These are phyloP conservation scores for Epicoccum sorghinum DNA, from an alignment of 2,329 filamentous ascomycete species.

Conservation along the genomic window DNA sequence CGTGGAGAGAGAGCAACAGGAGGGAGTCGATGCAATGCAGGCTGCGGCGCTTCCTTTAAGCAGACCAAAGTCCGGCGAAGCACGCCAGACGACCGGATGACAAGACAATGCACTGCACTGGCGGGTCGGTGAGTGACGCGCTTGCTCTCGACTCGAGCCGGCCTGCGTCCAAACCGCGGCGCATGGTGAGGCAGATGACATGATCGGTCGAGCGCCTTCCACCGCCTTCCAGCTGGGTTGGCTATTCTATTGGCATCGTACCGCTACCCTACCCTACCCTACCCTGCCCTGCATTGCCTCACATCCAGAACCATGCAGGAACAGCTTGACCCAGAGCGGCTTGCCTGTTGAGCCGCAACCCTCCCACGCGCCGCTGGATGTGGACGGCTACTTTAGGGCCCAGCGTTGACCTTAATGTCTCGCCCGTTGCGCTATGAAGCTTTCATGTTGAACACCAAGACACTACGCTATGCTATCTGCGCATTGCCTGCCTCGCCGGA, in stretches of 20 bases:
- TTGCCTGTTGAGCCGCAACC: conserved; percentile 7
- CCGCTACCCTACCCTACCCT: too few species aligned
- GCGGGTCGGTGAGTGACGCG: conserved; percentile 10
- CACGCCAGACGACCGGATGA: conserved; percentile 16
- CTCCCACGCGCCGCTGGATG: background rate
- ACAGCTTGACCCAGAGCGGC: conserved; percentile 1
- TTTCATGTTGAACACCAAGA: conserved; percentile 8
- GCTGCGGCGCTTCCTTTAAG: conserved; percentile 18
- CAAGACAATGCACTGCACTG: conserved; percentile 21
- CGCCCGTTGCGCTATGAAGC: background rate
- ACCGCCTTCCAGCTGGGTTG: conserved; percentile 11
- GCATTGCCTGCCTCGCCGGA: conserved; percentile 22
- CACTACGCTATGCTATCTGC: conserved; percentile 4
- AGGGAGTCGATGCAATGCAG: conserved; percentile 10
- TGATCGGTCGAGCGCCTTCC: conserved; percentile 11
- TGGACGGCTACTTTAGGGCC: background rate
- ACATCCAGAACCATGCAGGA: conserved; percentile 12
- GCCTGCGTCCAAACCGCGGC: conserved; percentile 6
- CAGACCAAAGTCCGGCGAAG: conserved; percentile 14
- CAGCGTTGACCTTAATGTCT: background rate
- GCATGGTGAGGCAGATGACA: conserved; percentile 12
- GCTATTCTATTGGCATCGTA: too few species aligned
- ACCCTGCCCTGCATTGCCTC: conserved; percentile 3
- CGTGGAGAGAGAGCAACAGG: background rate
- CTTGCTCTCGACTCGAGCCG: conserved; percentile 17